phyloP scores from a whole-genome alignment of 352 stramenopile species.

The Phytophthora pisi region DNA sequence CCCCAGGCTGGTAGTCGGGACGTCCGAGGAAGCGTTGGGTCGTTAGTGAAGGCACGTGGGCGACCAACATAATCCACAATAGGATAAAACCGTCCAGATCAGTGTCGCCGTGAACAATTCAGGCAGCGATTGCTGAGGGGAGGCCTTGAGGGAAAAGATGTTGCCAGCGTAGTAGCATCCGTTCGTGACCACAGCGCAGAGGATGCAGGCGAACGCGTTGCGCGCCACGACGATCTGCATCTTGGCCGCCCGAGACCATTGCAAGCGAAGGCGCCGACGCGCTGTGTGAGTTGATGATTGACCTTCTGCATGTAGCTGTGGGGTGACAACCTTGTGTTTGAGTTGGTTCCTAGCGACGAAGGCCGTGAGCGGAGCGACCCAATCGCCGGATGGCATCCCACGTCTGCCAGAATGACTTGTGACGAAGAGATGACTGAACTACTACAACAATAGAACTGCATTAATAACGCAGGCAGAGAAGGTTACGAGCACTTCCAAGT shows the following conservation, averaged over 20 bases:
- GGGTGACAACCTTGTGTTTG: background rate
- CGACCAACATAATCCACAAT: background rate
- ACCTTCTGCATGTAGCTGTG: background rate
- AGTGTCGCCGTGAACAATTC: background rate
- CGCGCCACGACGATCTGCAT: background rate
- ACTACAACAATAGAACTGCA: background rate
- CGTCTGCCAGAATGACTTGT: background rate
- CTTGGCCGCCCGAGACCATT: background rate
- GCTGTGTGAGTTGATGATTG: background rate
- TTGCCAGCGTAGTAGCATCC: slow-evolving; percentile 1
- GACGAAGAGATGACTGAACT: background rate
- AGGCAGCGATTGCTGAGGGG: background rate
- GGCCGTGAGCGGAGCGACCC: background rate
- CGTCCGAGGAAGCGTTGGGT: slow-evolving; percentile 7
- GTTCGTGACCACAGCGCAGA: background rate
- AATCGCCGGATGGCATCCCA: background rate
- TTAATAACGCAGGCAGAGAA: background rate
- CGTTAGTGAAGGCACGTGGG: slow-evolving; percentile 17
- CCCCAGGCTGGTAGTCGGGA: background rate
- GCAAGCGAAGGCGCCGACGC: background rate
- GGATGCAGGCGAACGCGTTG: slow-evolving; percentile 3
- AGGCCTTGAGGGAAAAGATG: slow-evolving; percentile 1
- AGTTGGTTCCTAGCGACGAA: background rate
- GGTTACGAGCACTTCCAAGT: too few species aligned
- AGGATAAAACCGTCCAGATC: background rate